A percentile compares a stretch with the other conserved stretches of the same genome.
These are phyloP conservation scores for Syzygium jambos DNA, from an alignment of 345 rosid genomes.

Conservation along the genomic window DNA sequence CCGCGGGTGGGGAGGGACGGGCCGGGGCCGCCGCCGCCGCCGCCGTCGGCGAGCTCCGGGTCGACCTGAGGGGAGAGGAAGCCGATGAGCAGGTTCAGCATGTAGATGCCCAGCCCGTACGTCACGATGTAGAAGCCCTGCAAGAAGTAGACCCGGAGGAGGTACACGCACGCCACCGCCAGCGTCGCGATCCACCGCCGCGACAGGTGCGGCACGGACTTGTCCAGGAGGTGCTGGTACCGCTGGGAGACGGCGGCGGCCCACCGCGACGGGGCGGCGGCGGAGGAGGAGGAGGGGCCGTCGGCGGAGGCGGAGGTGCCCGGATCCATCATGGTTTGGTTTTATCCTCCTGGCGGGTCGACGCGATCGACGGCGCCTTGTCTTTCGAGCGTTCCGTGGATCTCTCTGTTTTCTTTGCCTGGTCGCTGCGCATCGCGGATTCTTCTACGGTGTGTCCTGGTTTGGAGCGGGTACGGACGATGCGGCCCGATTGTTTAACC, in stretches of 20 bases:
- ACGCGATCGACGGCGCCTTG: background rate
- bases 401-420: background rate
- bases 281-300: slow-evolving; percentile 23
- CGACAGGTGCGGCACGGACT: slow-evolving; percentile 50
- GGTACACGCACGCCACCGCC: slow-evolving; percentile 39
- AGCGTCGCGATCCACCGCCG: slow-evolving; percentile 66
- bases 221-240: slow-evolving; percentile 66
- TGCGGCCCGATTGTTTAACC: background rate
- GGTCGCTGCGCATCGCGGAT: background rate
- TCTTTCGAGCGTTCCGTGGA: background rate
- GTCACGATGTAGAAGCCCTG: slow-evolving; percentile 91
- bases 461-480: background rate
- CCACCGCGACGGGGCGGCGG: slow-evolving; percentile 28
- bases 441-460: background rate
- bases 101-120: slow-evolving; percentile 81
- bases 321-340: slow-evolving; percentile 8
- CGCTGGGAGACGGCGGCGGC: slow-evolving; percentile 28
- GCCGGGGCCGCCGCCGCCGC: background rate
- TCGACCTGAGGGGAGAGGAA: slow-evolving; percentile 94
- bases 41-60: slow-evolving; percentile 48
- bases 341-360: slow-evolving; percentile 2
- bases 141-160: slow-evolving; percentile 64
- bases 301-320: slow-evolving; percentile 20
- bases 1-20: slow-evolving; percentile 76
- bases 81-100: slow-evolving; percentile 77